A percentile compares a stretch with the other conserved stretches of the same genome.
phyloP scores from a whole-genome alignment of 371 early-diverging fungal genomes.

The Apophysomyces elegans region DNA sequence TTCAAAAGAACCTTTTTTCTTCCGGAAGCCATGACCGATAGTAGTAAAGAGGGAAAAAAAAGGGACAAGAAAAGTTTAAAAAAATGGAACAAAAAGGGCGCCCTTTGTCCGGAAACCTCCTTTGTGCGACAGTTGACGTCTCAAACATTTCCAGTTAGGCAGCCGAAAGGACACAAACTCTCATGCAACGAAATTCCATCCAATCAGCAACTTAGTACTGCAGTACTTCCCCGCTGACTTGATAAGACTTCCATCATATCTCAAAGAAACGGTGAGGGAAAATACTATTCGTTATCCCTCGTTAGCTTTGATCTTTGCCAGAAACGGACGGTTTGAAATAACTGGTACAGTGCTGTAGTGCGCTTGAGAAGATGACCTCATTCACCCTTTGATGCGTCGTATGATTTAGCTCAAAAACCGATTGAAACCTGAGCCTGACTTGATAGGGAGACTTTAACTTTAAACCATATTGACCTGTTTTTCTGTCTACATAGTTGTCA shows the following conservation, averaged over 20 bases:
- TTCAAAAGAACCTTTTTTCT: slow-evolving; percentile 69
- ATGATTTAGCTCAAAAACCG: slow-evolving; percentile 73
- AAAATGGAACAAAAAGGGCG: not conserved
- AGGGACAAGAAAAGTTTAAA: slow-evolving; percentile 6
- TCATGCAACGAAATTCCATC: too few species aligned
- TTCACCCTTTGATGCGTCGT: slow-evolving; percentile 71
- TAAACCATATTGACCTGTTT: not conserved
- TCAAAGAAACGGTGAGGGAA: too few species aligned
- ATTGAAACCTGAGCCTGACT: slow-evolving; percentile 58
- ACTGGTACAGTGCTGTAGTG: too few species aligned
- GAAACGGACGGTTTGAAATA: too few species aligned
- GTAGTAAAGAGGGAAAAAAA: not conserved
- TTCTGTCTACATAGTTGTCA: slow-evolving; percentile 26
- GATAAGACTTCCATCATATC: too few species aligned
- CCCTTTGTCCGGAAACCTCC: slow-evolving; percentile 11
- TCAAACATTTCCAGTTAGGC: not conserved
- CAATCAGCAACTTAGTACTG: too few species aligned
- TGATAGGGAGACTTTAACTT: not conserved
- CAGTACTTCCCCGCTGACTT: too few species aligned
- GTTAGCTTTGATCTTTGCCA: too few species aligned
- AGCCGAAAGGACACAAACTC: too few species aligned
- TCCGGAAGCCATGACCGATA: slow-evolving; percentile 23
- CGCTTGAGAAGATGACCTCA: too few species aligned
- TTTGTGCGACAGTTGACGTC: slow-evolving; percentile 8
- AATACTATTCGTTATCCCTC: too few species aligned